Evolutionary conservation across 2,329 filamentous ascomycete genomes (phyloP), one percentile per base, ranked within the genome.

Genomic region (Akanthomyces uredinophilus): DNA sequence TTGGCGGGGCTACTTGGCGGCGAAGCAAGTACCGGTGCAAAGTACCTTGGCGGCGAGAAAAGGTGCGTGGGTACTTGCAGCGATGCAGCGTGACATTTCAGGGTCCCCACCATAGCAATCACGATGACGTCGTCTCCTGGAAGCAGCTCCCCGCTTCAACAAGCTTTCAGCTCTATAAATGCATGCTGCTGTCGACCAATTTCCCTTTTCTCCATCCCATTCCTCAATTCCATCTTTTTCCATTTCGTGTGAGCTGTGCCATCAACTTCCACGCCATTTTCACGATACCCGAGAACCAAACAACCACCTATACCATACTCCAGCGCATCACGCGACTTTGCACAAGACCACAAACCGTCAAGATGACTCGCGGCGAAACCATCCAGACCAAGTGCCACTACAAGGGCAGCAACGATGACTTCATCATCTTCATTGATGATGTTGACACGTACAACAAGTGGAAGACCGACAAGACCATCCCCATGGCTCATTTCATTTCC

Each of bases 401-500:
- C 87, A 90, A 92, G 84, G 92, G 91, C 78, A 67, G 72, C 63
- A 73, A 77, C 37, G 83, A 86, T 41, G 83, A 86, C 74, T 87
- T 83, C 70, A 71, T 86, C 71, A 74, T 86, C 73, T 85, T 87
- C 68, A 72, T 87, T 55, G 84, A 87, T 66, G 83, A 85, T 67
- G 67, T 74, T 60, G 78, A 90, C 64, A 81, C 83, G 54, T 87
- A 91, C 70, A 81, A 90, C 76, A 87, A 94, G 75, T 98, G 94
- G 94, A 86, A 87, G 81, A 79, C 74, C 5, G 94, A 98, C 80
- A 87, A 85, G 72, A 87, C 84, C 35, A 80, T 95, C 35, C 90
- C 95, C 43, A 79, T 98, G 53, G 84, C 90, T 1, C 87, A 97
- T 70, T 93, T 99, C 62, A 84, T 98, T 61, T 91, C 88, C 63